Evolutionary conservation across 2,329 filamentous ascomycete species (phyloP).

Genomic region (Didymella glomerata): DNA sequence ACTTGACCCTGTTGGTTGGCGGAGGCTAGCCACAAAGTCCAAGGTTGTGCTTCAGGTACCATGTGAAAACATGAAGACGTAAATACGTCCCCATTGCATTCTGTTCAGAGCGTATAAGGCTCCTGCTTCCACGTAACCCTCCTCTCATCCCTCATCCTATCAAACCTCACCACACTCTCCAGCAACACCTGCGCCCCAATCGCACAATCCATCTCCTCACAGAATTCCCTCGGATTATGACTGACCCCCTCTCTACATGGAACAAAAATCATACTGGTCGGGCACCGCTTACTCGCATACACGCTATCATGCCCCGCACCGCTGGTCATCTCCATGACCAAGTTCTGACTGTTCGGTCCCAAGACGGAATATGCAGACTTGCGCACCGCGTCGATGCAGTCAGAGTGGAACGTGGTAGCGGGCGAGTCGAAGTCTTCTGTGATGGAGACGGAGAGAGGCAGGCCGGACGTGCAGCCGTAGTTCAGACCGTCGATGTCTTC

Average conservation of each 20-base stretch:
- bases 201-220: conserved; percentile 57
- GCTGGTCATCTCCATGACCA: conserved; percentile 67
- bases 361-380: conserved; percentile 68
- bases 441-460: conserved; percentile 66
- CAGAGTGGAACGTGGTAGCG: conserved; percentile 67
- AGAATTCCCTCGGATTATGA: conserved; percentile 59
- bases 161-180: conserved; percentile 60
- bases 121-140: conserved; percentile 45
- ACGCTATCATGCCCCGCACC: conserved; percentile 71
- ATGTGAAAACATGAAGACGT: too few species aligned
- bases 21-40: too few species aligned
- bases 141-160: conserved; percentile 54
- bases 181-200: conserved; percentile 60
- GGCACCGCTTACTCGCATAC: conserved; percentile 55
- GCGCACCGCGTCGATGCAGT: conserved; percentile 72
- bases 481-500: conserved; percentile 61
- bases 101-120: conserved; percentile 32
- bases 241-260: conserved; percentile 58
- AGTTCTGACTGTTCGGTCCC: conserved; percentile 56
- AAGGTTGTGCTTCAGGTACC: too few species aligned
- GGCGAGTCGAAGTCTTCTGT: conserved; percentile 68
- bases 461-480: conserved; percentile 55
- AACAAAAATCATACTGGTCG: conserved; percentile 60
- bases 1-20: too few species aligned
- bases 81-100: too few species aligned